Percentiles rank a stretch among this genome's conserved stretches.
Evolutionary conservation across 169 alveolate genomes (phyloP).

Genomic region (Eimeria maxima): DNA sequence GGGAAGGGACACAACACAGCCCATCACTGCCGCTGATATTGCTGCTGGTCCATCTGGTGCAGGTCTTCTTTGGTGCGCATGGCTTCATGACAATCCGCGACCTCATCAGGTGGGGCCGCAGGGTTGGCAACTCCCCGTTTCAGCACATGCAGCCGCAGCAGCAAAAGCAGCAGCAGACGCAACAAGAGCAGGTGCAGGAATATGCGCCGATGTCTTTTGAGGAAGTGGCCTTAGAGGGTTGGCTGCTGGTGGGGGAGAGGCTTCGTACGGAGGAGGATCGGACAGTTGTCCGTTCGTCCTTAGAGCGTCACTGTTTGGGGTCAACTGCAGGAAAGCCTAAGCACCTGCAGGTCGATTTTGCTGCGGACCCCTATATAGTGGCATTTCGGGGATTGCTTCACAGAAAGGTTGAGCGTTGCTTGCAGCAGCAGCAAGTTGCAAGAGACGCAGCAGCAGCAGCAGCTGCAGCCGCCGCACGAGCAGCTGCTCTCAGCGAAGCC

Average conservation of each 20-base stretch:
- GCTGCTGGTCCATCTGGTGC: slow-evolving; percentile 36
- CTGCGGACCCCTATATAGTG: slow-evolving; percentile 84
- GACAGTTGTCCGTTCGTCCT: slow-evolving; percentile 82
- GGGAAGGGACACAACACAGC: neutral
- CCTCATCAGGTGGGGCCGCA: slow-evolving; percentile 98
- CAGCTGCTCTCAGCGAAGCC: slow-evolving; percentile 59
- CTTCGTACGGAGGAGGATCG: slow-evolving; percentile 94
- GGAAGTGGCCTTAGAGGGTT: slow-evolving; percentile 94
- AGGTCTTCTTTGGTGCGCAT: slow-evolving; percentile 89
- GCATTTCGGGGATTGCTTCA: slow-evolving; percentile 82
- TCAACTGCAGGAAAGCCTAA: slow-evolving; percentile 81
- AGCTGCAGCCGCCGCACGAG: slow-evolving; percentile 58
- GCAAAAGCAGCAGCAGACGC: slow-evolving; percentile 15
- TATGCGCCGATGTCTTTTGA: slow-evolving; percentile 75
- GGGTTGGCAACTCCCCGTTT: slow-evolving; percentile 90
- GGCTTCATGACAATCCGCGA: slow-evolving; percentile 99
- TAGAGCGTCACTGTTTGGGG: slow-evolving; percentile 85
- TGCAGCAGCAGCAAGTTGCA: slow-evolving; percentile 69
- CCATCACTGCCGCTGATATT: neutral
- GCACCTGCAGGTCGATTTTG: slow-evolving; percentile 83
- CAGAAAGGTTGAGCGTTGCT: slow-evolving; percentile 74
- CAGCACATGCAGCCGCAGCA: slow-evolving; percentile 89
- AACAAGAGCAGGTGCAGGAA: slow-evolving; percentile 65
- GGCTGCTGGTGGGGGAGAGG: slow-evolving; percentile 97
- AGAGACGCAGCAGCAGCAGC: slow-evolving; percentile 61